A percentile compares a stretch with the other conserved stretches of the same genome.
These are phyloP conservation scores for Pythium phragmiticola DNA, from an alignment of 352 stramenopile species.

Conservation along the genomic window DNA sequence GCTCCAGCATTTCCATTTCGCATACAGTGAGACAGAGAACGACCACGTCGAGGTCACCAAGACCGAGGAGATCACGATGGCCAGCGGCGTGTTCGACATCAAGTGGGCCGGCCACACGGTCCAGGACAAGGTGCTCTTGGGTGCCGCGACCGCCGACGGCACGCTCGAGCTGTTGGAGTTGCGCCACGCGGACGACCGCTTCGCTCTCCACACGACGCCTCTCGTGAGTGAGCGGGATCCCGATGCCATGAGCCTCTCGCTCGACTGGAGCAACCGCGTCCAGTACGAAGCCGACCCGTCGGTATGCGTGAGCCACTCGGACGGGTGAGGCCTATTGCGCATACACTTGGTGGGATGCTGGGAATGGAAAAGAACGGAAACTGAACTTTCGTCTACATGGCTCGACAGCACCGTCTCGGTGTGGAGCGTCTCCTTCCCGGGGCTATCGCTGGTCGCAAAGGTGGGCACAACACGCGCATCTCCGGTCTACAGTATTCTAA, in stretches of 20 bases:
- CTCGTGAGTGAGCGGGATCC: slow-evolving; percentile 35
- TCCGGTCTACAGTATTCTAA: slow-evolving; percentile 3
- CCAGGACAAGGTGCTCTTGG: slow-evolving; percentile 54
- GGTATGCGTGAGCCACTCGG: slow-evolving; percentile 80
- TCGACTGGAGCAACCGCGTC: slow-evolving; percentile 85
- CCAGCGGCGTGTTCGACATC: slow-evolving; percentile 81
- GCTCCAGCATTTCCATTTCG: slow-evolving; percentile 63
- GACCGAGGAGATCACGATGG: slow-evolving; percentile 38
- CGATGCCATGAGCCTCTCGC: slow-evolving; percentile 74
- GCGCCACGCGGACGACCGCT: slow-evolving; percentile 4
- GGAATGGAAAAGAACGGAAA: slow-evolving; percentile 9
- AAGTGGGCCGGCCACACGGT: slow-evolving; percentile 70
- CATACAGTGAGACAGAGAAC: slow-evolving; percentile 21
- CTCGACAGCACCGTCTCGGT: slow-evolving; percentile 45
- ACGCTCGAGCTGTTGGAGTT: slow-evolving; percentile 69
- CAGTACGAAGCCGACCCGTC: slow-evolving; percentile 40
- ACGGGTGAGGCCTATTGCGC: slow-evolving; percentile 47
- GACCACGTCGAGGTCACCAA: slow-evolving; percentile 44
- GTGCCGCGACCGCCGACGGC: slow-evolving; percentile 57
- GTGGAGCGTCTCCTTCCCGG: slow-evolving; percentile 40
- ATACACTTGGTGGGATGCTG: slow-evolving; percentile 14
- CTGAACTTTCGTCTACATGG: slow-evolving; percentile 4
- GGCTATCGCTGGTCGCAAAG: slow-evolving; percentile 40
- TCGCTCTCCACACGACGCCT: slow-evolving; percentile 35
- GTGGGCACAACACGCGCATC: slow-evolving; percentile 26